phyloP scores from a whole-genome alignment of 805 yeast species.

The Danielia reshetovae region DNA sequence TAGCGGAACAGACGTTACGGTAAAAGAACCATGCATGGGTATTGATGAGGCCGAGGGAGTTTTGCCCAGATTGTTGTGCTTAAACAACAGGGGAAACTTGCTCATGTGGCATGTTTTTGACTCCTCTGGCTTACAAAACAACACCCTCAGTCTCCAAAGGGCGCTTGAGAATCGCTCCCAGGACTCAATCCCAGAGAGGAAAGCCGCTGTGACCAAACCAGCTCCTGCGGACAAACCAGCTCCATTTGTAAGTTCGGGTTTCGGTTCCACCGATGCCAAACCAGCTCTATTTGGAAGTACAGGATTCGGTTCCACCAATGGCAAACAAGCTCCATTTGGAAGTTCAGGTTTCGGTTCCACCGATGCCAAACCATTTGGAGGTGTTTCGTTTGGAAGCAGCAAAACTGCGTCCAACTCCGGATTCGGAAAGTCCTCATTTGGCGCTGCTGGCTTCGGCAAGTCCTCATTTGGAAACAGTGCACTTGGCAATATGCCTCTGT shows the following conservation, averaged over 20 bases:
- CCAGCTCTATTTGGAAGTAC: slow-evolving; percentile 8
- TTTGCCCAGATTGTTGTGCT: slow-evolving; percentile 60
- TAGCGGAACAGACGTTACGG: slow-evolving; percentile 34
- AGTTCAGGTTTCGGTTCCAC: slow-evolving; percentile 6
- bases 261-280: slow-evolving; percentile 14
- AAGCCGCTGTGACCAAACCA: background rate
- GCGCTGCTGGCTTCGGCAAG: slow-evolving; percentile 10
- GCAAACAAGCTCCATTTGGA: slow-evolving; percentile 6
- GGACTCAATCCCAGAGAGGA: background rate
- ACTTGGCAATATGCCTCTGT: too few species aligned
- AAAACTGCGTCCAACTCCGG: too few species aligned
- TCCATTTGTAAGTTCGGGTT: slow-evolving; percentile 12
- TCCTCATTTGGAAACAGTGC: slow-evolving; percentile 15
- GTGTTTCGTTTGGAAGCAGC: slow-evolving; percentile 3
- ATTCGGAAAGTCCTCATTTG: slow-evolving; percentile 6
- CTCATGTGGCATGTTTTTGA: slow-evolving; percentile 65
- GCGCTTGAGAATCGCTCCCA: background rate
- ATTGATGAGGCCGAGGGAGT: slow-evolving; percentile 52
- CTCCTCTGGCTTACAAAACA: slow-evolving; percentile 44
- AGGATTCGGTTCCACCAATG: slow-evolving; percentile 6
- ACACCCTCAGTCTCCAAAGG: slow-evolving; percentile 7
- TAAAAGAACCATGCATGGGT: slow-evolving; percentile 53
- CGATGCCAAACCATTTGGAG: slow-evolving; percentile 2
- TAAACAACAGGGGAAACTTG: slow-evolving; percentile 61
- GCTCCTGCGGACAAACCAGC: background rate